phyloP scores from a whole-genome alignment of 1,139 yeast genomes.

The Blastobotrys aristatus region DNA sequence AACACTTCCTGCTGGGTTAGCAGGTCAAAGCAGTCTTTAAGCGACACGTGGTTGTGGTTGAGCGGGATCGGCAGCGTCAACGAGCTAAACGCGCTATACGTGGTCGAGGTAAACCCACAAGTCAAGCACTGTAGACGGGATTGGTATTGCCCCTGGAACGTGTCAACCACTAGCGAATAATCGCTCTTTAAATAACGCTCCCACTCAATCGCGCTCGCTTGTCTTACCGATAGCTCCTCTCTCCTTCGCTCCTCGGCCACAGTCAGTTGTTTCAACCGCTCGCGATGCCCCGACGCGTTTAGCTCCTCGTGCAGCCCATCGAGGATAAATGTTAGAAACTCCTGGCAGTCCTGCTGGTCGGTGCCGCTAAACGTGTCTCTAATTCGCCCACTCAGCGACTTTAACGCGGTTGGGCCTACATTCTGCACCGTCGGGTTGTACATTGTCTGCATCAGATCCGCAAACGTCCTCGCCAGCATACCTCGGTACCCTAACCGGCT shows the following conservation, averaged over 20 bases:
- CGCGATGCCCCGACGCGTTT: constrained; percentile 58
- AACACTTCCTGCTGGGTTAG: constrained; percentile 64
- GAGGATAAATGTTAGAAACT: constrained; percentile 74
- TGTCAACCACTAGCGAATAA: constrained; percentile 77
- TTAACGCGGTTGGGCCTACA: constrained; percentile 55
- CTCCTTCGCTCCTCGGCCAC: constrained; percentile 70
- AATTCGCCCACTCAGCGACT: constrained; percentile 59
- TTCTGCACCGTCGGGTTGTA: constrained; percentile 45
- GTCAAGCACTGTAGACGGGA: constrained; percentile 72
- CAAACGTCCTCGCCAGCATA: constrained; percentile 67
- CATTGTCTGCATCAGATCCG: constrained; percentile 58
- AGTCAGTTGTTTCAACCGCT: constrained; percentile 54
- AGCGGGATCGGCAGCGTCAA: constrained; percentile 69
- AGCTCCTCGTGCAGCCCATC: constrained; percentile 89
- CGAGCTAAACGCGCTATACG: constrained; percentile 76
- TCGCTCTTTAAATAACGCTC: constrained; percentile 81
- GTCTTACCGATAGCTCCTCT: constrained; percentile 69
- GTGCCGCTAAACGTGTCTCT: constrained; percentile 67
- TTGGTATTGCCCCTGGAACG: constrained; percentile 86
- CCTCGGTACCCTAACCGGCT: constrained; percentile 85
- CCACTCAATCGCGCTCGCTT: constrained; percentile 94
- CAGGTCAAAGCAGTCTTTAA: constrained; percentile 64
- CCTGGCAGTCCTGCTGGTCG: constrained; percentile 94
- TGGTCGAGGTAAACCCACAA: constrained; percentile 78
- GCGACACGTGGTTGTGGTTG: constrained; percentile 35